Conservation (phyloP, 139 green algal species). For the Zygnema cylindricum region DNA sequence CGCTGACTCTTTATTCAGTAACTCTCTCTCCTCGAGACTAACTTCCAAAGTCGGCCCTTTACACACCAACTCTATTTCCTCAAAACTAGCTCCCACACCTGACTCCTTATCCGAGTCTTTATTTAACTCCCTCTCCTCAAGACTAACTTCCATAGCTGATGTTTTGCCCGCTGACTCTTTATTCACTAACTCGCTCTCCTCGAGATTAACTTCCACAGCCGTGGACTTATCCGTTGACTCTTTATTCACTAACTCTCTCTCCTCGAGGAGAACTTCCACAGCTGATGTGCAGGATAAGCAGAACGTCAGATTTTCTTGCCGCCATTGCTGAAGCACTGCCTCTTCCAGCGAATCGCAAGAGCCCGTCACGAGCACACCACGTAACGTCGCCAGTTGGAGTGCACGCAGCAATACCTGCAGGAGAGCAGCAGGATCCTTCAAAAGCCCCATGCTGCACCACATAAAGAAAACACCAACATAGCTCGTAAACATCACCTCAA, state of each 20-base stretch:
- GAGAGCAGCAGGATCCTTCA: constrained; percentile 9
- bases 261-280: background rate
- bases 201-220: background rate
- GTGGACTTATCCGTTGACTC: background rate
- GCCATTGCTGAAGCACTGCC: background rate
- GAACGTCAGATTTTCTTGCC: background rate
- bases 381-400: background rate
- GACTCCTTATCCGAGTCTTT: too few relatives aligned
- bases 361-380: constrained; percentile 27
- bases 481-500: too few relatives aligned
- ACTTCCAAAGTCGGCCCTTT: too few relatives aligned
- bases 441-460: constrained; percentile 39
- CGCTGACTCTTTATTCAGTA: too few relatives aligned
- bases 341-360: background rate
- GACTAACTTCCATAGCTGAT: too few relatives aligned
- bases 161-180: too few relatives aligned
- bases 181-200: too few relatives aligned
- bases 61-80: too few relatives aligned
- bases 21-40: too few relatives aligned
- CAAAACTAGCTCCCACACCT: too few relatives aligned
- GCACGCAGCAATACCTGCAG: background rate
- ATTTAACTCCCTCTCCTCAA: too few relatives aligned
- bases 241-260: background rate
- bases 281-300: background rate
- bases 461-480: too few relatives aligned